Conservation (phyloP, 345 rosid species). For the Salix caprea region DNA sequence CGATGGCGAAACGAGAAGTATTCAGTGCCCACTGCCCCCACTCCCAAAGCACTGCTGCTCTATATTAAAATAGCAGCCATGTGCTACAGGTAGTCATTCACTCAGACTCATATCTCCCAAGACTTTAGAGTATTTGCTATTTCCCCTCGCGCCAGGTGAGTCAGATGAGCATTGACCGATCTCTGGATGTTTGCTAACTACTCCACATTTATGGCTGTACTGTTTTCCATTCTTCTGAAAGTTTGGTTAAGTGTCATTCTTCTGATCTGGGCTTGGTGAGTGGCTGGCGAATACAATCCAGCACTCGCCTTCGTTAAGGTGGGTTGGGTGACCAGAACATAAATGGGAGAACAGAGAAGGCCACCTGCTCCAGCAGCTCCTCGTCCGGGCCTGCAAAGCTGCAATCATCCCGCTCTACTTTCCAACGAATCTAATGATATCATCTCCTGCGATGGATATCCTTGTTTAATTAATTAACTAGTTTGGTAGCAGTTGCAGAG, state of each 20-base stretch:
- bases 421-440: slow-evolving; percentile 18
- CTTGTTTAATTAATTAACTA: no score
- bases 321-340: slow-evolving; percentile 3
- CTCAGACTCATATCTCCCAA: neutral
- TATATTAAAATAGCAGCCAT: neutral
- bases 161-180: neutral
- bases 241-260: neutral
- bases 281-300: neutral
- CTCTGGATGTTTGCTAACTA: neutral
- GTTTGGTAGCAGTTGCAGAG: no score
- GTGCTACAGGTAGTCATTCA: neutral
- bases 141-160: neutral
- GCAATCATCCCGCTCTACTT: slow-evolving; percentile 34
- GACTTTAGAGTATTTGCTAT: neutral
- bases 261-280: neutral
- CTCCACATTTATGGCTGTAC: neutral
- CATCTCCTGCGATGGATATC: no score
- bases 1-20: neutral
- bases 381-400: neutral
- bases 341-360: neutral
- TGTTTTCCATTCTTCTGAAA: neutral
- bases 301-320: neutral
- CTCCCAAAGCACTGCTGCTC: neutral
- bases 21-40: neutral
- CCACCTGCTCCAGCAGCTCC: neutral